Base-by-base conservation (phyloP, 192 early-diverging fungal species). In the Podila horticola region DNA sequence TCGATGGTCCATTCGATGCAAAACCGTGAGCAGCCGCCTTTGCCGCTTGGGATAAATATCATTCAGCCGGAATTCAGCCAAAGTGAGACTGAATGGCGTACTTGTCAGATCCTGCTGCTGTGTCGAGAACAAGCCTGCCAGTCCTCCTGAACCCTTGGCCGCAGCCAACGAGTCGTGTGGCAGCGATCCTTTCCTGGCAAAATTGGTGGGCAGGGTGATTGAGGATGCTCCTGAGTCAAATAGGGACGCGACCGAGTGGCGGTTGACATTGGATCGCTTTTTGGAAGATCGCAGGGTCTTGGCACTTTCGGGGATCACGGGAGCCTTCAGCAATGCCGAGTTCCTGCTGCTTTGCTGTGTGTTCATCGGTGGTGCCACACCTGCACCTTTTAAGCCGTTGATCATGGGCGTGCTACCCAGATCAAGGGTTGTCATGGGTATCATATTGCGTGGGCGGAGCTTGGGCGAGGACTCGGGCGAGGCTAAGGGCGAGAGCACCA, bases 21-120 rank as follows among this genome's bases (percentile, higher is more conserved):
- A 72, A 5, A 82, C 38, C 15, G 74, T 74, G 31, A 85, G 69
- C 5, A 82, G 71, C 26, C 77, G 60, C 15, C 77, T 61, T 50
- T 85, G 84, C 22, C 72, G 61, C 51, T 65, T 74, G 13, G 84
- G 84, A 71, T 76, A 81, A 24, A 82, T 64, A 34, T 85, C 84
- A 38, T 66, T 77, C 50, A 62, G 62, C 19, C 76, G 55, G 45
- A 85, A 85, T 51, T 85, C 84, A 5, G 84, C 84, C 33, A 85
- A 62, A 0, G 84, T 85, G 34, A 85, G 48, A 58, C 75, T 81
- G 57, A 85, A 74, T n/a, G 74, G 79, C 5, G 73, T 73, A 20
- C 55, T 63, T 2, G 74, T 71, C 17, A 72, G 29, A 50, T 79
- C 71, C 67, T 81, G 77, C 0, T 50, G 71, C 55, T 72, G 71